Evolutionary conservation across 345 rosid genomes (phyloP).

Genomic region (Citrus inodora): DNA sequence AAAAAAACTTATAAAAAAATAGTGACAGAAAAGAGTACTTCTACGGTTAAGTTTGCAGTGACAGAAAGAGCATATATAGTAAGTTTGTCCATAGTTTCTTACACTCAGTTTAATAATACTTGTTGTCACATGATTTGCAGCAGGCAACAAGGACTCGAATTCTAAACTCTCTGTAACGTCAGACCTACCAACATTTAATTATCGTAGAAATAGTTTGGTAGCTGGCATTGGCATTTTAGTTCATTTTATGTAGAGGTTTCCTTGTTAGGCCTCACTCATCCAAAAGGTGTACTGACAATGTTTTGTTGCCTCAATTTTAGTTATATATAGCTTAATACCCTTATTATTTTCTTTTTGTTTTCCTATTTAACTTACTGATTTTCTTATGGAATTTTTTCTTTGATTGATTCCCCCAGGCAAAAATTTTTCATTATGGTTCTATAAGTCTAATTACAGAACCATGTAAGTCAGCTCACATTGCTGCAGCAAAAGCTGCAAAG

Average conservation of each 20-base stretch:
- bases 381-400: background rate
- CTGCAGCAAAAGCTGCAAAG: constrained; percentile 91
- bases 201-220: background rate
- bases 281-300: background rate
- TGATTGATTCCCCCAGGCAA: constrained; percentile 48
- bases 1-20: background rate
- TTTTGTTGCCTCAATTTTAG: background rate
- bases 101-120: background rate
- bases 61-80: background rate
- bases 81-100: background rate
- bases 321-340: background rate
- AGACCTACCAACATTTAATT: background rate
- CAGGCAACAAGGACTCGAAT: background rate
- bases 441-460: constrained; percentile 98
- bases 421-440: constrained; percentile 89
- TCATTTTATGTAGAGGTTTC: background rate
- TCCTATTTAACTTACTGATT: background rate
- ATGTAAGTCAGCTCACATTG: constrained; percentile 88
- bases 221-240: background rate
- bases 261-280: background rate
- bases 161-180: background rate
- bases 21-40: background rate
- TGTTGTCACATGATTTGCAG: background rate
- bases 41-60: background rate
- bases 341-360: background rate